Evolutionary conservation across 148 eudicot species (phyloP).

Genomic region (Polygonum aviculare): DNA sequence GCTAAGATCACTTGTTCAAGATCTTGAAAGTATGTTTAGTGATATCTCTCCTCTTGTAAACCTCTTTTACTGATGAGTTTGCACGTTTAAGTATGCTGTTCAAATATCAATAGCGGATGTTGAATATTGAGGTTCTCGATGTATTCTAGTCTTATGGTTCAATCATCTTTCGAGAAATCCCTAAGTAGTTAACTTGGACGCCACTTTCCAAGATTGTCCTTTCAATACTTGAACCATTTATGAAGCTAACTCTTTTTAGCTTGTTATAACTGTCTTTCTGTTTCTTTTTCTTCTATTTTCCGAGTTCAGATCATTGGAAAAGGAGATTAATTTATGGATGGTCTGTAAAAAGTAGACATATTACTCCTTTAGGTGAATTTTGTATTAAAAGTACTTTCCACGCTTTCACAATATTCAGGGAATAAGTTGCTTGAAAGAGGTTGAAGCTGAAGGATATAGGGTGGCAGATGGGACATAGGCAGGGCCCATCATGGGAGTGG

Average conservation of each 20-base stretch:
- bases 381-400: not conserved
- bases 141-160: not conserved
- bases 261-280: not conserved
- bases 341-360: not conserved
- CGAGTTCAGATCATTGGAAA: not conserved
- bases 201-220: not conserved
- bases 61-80: not conserved
- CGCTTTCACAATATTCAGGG: not conserved
- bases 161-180: not conserved
- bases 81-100: not conserved
- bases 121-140: not conserved
- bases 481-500: not conserved
- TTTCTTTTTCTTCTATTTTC: conserved; percentile 5
- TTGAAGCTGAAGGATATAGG: not conserved
- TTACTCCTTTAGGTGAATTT: not conserved
- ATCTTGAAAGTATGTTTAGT: conserved; percentile 59
- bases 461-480: not conserved
- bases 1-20: conserved; percentile 68
- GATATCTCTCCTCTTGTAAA: not conserved
- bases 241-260: not conserved
- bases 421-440: not conserved
- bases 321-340: not conserved
- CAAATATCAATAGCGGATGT: not conserved
- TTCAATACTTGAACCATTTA: not conserved
- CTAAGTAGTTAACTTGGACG: not conserved